Evolutionary conservation across 257 asterid genomes (phyloP).

Genomic region (Scutellaria baicalensis): DNA sequence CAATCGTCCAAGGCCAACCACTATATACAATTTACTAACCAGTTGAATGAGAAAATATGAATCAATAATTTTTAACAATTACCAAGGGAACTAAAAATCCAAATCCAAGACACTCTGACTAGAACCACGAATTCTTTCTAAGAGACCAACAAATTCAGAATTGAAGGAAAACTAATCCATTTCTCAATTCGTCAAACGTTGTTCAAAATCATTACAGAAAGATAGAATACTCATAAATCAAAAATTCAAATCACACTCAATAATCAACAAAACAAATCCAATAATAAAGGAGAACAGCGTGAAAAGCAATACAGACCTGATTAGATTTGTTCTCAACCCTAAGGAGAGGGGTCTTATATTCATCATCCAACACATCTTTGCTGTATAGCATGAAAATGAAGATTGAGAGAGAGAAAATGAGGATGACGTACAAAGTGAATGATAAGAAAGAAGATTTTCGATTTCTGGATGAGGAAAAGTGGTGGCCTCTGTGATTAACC

Average conservation of each 20-base stretch:
- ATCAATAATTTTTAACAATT: background rate
- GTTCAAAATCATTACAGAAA: background rate
- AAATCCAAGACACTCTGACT: background rate
- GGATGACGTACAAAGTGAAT: conserved; percentile 38
- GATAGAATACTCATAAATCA: background rate
- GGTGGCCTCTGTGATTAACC: conserved; percentile 37
- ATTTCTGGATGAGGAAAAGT: conserved; percentile 19
- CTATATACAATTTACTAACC: background rate
- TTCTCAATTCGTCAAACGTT: background rate
- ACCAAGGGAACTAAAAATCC: conserved; percentile 2
- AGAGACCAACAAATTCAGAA: background rate
- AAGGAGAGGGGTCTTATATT: conserved; percentile 26
- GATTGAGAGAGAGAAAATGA: conserved; percentile 55
- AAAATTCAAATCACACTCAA: background rate
- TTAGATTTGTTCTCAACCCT: conserved; percentile 24
- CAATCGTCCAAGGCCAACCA: background rate
- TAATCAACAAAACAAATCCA: background rate
- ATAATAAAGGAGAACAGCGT: background rate
- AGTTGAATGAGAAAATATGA: background rate
- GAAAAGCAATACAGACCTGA: conserved; percentile 26
- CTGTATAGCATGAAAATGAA: conserved; percentile 51
- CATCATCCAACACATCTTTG: conserved; percentile 54
- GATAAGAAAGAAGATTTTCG: conserved; percentile 45
- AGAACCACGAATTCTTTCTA: background rate
- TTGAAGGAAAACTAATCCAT: background rate